These are phyloP conservation scores for Colletotrichum sp. DNA, from an alignment of 2,329 filamentous ascomycete genomes.

Conservation along the genomic window DNA sequence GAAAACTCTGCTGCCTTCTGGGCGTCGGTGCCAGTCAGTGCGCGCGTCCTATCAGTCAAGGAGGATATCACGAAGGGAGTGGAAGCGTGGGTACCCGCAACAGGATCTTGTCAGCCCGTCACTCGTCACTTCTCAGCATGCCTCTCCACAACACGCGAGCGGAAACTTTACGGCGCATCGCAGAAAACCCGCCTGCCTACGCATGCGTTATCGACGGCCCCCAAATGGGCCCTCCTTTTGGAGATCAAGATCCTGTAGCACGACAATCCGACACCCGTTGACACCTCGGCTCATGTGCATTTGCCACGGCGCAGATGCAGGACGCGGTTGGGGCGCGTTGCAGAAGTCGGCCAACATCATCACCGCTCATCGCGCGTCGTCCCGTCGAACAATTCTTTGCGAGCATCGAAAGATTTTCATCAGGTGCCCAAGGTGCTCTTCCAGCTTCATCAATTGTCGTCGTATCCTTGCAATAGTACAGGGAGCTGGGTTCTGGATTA, in stretches of 20 bases:
- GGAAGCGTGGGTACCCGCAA: neutral
- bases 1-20: slow-evolving; percentile 15
- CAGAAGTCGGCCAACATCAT: neutral
- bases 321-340: slow-evolving; percentile 6
- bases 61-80: neutral
- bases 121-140: slow-evolving; percentile 13
- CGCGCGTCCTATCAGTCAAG: slow-evolving; percentile 9
- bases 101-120: neutral
- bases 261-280: neutral
- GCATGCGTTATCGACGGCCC: slow-evolving; percentile 12
- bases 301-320: neutral
- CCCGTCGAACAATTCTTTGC: neutral
- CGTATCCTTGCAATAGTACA: neutral
- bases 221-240: neutral
- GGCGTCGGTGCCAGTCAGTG: neutral
- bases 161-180: slow-evolving; percentile 16
- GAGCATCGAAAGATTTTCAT: neutral
- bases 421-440: neutral
- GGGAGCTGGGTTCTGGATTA: slow-evolving; percentile 10
- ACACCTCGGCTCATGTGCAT: slow-evolving; percentile 5
- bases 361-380: neutral
- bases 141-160: slow-evolving; percentile 8
- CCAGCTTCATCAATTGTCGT: neutral
- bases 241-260: slow-evolving; percentile 12
- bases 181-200: slow-evolving; percentile 3